Conservation (phyloP, 495 filamentous ascomycete genomes). For the Talaromyces nanjingensis region DNA sequence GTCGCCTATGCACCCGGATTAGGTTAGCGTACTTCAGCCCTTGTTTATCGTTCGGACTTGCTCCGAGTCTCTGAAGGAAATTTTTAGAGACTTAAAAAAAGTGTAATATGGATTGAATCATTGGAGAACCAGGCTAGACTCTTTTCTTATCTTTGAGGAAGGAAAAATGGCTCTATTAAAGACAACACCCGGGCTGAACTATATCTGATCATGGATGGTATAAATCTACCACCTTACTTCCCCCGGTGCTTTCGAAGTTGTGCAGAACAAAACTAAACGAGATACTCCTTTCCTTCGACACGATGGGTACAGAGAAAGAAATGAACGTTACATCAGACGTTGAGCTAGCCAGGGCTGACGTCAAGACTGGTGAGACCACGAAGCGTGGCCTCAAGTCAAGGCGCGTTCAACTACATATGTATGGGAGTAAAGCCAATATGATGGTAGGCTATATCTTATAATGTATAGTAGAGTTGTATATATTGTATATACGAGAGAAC, state of each 20-base stretch:
- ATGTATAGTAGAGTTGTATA: no score
- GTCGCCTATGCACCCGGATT: background rate
- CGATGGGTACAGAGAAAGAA: background rate
- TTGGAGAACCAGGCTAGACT: no score
- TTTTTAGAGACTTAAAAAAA: background rate
- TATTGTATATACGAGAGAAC: no score
- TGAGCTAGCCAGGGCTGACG: background rate
- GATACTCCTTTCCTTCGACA: background rate
- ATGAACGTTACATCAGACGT: background rate
- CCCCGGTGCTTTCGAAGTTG: background rate
- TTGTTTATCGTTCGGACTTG: background rate
- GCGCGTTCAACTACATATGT: no score
- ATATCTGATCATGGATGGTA: no score
- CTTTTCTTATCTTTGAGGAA: background rate
- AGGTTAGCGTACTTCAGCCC: background rate
- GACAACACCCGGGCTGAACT: background rate
- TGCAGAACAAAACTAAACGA: background rate
- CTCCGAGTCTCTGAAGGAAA: background rate
- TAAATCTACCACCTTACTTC: background rate
- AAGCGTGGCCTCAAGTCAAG: conserved; percentile 19
- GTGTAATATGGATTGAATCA: background rate
- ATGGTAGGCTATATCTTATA: no score
- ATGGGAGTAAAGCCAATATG: no score
- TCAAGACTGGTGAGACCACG: conserved; percentile 31
- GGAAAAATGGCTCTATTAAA: background rate